Evolutionary conservation across 2,329 filamentous ascomycete species (phyloP).

Genomic region (Cladorrhinum sp.): DNA sequence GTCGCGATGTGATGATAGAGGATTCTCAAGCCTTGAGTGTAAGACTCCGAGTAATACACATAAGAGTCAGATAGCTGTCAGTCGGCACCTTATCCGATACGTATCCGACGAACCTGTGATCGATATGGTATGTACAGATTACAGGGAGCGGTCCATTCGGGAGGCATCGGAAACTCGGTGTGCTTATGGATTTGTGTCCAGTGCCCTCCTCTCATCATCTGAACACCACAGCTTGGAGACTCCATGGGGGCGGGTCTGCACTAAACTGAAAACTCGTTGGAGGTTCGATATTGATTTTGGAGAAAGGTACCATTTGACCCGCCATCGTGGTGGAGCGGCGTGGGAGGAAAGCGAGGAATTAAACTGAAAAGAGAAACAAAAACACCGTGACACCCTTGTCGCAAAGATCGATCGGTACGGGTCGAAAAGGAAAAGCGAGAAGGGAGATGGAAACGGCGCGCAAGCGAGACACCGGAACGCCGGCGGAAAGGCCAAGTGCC

Average conservation of each 20-base stretch:
- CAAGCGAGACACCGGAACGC: not conserved
- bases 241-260: not conserved
- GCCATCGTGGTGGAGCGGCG: slow-evolving; percentile 4
- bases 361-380: not conserved
- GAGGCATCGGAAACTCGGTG: not conserved
- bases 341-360: slow-evolving; percentile 1
- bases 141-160: not conserved
- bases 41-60: too few relatives aligned
- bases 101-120: not conserved
- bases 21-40: too few relatives aligned
- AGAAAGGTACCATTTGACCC: not conserved
- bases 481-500: not conserved
- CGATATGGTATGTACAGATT: not conserved
- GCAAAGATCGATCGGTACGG: slow-evolving; percentile 6
- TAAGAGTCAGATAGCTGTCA: too few relatives aligned
- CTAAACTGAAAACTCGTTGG: not conserved
- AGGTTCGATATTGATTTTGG: not conserved
- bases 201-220: not conserved
- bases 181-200: not conserved
- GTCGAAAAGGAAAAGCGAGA: not conserved
- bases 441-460: slow-evolving; percentile 2
- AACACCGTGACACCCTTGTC: slow-evolving; percentile 1
- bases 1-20: not conserved
- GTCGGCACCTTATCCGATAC: not conserved
- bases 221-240: not conserved